phyloP scores from a whole-genome alignment of 768 basidiomycete genomes.

The Naematelia encephala region DNA sequence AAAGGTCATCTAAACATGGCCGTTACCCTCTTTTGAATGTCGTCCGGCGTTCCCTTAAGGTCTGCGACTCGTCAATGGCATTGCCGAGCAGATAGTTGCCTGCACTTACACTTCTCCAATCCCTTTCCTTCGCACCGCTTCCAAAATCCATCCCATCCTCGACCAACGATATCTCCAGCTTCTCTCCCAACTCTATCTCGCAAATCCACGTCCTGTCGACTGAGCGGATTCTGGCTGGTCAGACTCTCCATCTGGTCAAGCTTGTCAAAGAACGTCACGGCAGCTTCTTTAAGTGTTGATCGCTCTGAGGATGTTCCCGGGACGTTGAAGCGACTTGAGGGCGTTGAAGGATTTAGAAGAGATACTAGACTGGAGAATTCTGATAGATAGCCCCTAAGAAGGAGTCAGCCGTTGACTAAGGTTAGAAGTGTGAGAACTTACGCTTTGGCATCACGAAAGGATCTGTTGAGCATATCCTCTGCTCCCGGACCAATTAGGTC shows the following conservation, averaged over 20 bases:
- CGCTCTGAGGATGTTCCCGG: conserved; percentile 25
- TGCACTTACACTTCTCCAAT: conserved; percentile 47
- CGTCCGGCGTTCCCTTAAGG: conserved; percentile 37
- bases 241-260: conserved; percentile 40
- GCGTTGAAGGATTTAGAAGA: conserved; percentile 18
- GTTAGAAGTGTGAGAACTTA: conserved; percentile 11
- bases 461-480: conserved; percentile 46
- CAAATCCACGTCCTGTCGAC: conserved; percentile 44
- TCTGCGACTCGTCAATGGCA: conserved; percentile 22
- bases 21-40: conserved; percentile 34
- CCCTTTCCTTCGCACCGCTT: conserved; percentile 33
- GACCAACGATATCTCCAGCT: conserved; percentile 22
- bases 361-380: conserved; percentile 29
- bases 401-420: too few species aligned
- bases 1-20: conserved; percentile 29
- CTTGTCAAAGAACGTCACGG: conserved; percentile 39
- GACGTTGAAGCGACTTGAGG: conserved; percentile 32
- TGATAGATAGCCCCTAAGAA: conserved; percentile 26
- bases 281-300: conserved; percentile 41
- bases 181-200: conserved; percentile 40
- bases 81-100: neutral
- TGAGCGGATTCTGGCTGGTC: conserved; percentile 33
- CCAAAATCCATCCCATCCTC: conserved; percentile 35
- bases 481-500: conserved; percentile 46
- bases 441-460: conserved; percentile 43